Percentiles rank a stretch among this genome's conserved stretches.
phyloP scores from a whole-genome alignment of 495 filamentous ascomycete species.

The Aspergillus steynii region DNA sequence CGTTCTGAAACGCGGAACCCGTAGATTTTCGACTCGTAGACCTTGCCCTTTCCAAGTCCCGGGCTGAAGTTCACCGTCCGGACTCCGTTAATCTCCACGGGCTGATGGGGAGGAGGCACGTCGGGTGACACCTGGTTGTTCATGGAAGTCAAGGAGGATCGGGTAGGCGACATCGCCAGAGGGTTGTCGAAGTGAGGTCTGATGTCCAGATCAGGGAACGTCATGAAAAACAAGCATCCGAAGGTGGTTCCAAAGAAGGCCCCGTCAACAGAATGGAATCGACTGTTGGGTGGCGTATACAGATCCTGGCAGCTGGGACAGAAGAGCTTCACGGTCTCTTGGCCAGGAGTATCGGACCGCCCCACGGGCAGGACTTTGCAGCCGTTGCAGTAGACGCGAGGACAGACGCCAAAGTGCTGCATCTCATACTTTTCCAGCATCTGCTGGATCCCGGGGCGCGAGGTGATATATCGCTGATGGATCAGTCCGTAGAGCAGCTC shows the following conservation, averaged over 20 bases:
- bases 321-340: constrained; percentile 97
- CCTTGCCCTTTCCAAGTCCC: constrained; percentile 75
- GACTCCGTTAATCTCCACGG: constrained; percentile 77
- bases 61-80: constrained; percentile 80
- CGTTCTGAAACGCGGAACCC: constrained; percentile 91
- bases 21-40: constrained; percentile 96
- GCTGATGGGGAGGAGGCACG: constrained; percentile 46
- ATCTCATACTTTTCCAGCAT: constrained; percentile 99
- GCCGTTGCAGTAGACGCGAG: constrained; percentile 82
- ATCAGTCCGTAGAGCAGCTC: constrained; percentile 98
- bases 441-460: constrained; percentile 93
- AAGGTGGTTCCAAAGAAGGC: constrained; percentile 99
- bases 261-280: constrained; percentile 97
- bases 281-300: constrained; percentile 94
- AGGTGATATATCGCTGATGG: constrained; percentile 97
- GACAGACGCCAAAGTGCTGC: constrained; percentile 91
- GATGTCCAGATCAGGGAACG: constrained; percentile 92
- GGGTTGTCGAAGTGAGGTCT: constrained; percentile 32
- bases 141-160: constrained; percentile 36
- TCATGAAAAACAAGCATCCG: constrained; percentile 93
- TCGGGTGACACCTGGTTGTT: constrained; percentile 26
- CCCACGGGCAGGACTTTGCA: constrained; percentile 91
- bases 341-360: constrained; percentile 87
- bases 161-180: constrained; percentile 26
- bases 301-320: constrained; percentile 96